phyloP scores from a whole-genome alignment of 805 yeast species.

The Lachancea meyersii region DNA sequence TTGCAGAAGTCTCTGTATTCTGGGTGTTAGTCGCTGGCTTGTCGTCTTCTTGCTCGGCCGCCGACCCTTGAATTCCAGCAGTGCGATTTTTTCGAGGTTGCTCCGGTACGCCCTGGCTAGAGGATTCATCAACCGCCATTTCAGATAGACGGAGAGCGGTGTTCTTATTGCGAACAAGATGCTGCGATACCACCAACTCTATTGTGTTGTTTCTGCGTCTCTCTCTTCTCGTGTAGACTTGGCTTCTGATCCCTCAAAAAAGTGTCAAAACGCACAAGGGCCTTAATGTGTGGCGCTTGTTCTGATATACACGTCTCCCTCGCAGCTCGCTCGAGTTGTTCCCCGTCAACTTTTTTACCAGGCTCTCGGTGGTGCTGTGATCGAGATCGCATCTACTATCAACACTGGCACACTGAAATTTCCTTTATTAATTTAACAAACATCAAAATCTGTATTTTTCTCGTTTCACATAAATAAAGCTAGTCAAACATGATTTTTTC shows the following conservation, averaged over 20 bases:
- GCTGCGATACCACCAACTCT: no score
- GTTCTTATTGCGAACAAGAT: no score
- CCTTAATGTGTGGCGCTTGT: no score
- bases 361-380: neutral
- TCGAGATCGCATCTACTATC: neutral
- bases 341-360: neutral
- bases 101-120: neutral
- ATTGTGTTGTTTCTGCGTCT: no score
- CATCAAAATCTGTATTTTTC: neutral
- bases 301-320: no score
- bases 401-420: neutral
- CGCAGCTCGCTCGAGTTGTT: no score
- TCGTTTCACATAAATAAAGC: neutral
- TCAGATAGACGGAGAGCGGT: no score
- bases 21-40: neutral
- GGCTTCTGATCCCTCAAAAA: no score
- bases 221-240: no score
- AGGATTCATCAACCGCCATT: neutral
- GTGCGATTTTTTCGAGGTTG: neutral
- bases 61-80: neutral
- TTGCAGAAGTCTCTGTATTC: no score
- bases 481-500: neutral
- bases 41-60: slow-evolving; percentile 2
- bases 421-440: neutral
- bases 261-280: no score